A percentile compares a stretch with the other conserved stretches of the same genome.
Conservation (phyloP, 495 filamentous ascomycete genomes). For the Jackrogersella multiformis region DNA sequence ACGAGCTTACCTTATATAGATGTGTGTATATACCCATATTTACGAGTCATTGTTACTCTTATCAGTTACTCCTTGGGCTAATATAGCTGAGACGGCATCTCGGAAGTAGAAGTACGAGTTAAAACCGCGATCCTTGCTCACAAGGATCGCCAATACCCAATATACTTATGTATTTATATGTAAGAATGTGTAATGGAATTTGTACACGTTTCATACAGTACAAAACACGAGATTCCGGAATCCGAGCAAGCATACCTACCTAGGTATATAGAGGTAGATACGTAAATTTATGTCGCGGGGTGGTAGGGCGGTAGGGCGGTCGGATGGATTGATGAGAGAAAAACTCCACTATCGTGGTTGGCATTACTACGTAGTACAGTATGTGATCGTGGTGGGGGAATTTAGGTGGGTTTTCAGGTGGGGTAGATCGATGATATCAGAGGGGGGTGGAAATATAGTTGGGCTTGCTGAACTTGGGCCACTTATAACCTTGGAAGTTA, state of each 20-base stretch:
- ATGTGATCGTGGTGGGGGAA: conserved; percentile 34
- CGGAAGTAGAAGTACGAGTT: too few species aligned
- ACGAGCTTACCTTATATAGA: too few species aligned
- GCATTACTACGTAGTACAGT: too few species aligned
- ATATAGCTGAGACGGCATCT: too few species aligned
- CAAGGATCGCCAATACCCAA: neutral
- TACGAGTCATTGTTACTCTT: neutral
- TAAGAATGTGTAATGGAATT: neutral
- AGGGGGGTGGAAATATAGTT: conserved; percentile 8
- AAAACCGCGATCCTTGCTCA: neutral
- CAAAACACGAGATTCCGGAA: conserved; percentile 2
- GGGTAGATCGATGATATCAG: neutral
- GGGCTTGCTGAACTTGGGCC: conserved; percentile 13
- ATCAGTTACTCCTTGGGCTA: neutral
- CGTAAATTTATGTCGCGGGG: conserved; percentile 15
- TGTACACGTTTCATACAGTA: conserved; percentile 23
- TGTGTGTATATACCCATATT: neutral
- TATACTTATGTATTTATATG: neutral
- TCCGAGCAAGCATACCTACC: conserved; percentile 2
- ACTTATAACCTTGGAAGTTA: too few species aligned
- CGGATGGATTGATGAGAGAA: conserved; percentile 1
- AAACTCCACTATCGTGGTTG: conserved; percentile 39
- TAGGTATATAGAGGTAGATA: neutral
- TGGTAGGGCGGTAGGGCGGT: conserved; percentile 36
- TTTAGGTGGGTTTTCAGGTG: conserved; percentile 12